phyloP scores from a whole-genome alignment of 768 basidiomycete genomes.

The Sarcomyxa edulis region DNA sequence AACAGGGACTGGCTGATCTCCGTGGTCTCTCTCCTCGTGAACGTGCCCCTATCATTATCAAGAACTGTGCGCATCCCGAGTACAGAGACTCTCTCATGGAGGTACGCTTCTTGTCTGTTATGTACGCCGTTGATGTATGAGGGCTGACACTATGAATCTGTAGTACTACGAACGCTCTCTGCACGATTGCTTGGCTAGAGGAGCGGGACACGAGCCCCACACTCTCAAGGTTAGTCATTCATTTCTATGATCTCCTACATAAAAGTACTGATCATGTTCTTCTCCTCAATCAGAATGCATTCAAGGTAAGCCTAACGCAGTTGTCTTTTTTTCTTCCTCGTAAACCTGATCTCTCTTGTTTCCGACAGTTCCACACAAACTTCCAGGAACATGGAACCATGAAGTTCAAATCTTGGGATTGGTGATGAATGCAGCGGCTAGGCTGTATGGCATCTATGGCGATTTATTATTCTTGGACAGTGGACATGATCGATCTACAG shows the following conservation, averaged over 20 bases:
- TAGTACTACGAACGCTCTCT: slow-evolving; percentile 40
- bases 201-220: slow-evolving; percentile 43
- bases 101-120: slow-evolving; percentile 7
- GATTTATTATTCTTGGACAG: too few relatives aligned
- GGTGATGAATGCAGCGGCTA: too few relatives aligned
- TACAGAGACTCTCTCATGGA: slow-evolving; percentile 36
- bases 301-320: slow-evolving; percentile 13
- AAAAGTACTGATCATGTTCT: neutral
- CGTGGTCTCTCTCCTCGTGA: slow-evolving; percentile 42
- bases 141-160: slow-evolving; percentile 9
- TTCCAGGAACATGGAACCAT: slow-evolving; percentile 27
- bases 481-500: too few relatives aligned
- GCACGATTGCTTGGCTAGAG: slow-evolving; percentile 36
- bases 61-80: slow-evolving; percentile 44
- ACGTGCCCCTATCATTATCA: slow-evolving; percentile 39
- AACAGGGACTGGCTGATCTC: slow-evolving; percentile 44
- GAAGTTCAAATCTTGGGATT: slow-evolving; percentile 27
- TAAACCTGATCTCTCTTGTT: neutral
- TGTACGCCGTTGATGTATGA: neutral
- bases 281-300: slow-evolving; percentile 13
- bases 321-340: neutral
- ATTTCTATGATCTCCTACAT: neutral
- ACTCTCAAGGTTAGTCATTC: slow-evolving; percentile 33
- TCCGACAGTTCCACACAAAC: slow-evolving; percentile 20
- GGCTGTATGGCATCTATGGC: too few relatives aligned